Evolutionary conservation across 768 basidiomycete species (phyloP).

Genomic region (Mycena maculata): DNA sequence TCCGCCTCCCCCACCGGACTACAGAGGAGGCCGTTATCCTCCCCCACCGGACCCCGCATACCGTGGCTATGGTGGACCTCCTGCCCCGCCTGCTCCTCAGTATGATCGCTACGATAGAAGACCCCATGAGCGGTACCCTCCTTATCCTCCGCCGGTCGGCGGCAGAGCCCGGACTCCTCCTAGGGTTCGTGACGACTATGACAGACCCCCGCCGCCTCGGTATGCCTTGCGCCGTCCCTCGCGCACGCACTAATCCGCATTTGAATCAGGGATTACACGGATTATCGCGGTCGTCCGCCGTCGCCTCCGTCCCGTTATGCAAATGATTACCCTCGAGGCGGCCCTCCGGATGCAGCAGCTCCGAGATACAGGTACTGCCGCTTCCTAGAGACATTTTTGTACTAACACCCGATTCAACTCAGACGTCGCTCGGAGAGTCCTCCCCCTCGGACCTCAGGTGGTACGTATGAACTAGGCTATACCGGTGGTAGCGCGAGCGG

Average conservation of each 20-base stretch:
- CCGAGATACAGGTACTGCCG: constrained; percentile 58
- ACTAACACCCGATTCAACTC: constrained; percentile 6
- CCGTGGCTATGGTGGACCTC: constrained; percentile 63
- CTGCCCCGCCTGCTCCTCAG: constrained; percentile 61
- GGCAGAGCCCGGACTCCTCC: constrained; percentile 70
- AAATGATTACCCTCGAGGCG: constrained; percentile 61
- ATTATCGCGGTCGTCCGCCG: constrained; percentile 65
- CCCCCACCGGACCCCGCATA: constrained; percentile 65
- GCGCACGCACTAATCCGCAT: constrained; percentile 1
- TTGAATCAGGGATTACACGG: constrained; percentile 65
- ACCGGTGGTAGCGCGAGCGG: constrained; percentile 44
- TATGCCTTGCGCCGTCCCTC: constrained; percentile 47
- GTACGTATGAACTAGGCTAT: constrained; percentile 64
- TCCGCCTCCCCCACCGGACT: constrained; percentile 60
- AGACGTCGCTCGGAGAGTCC: constrained; percentile 84
- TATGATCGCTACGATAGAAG: constrained; percentile 76
- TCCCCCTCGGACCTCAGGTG: constrained; percentile 58
- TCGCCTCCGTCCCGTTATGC: constrained; percentile 63
- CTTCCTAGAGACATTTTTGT: constrained; percentile 1
- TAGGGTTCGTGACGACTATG: constrained; percentile 73
- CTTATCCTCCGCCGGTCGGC: constrained; percentile 60
- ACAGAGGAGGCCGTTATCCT: constrained; percentile 69
- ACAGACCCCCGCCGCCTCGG: constrained; percentile 66
- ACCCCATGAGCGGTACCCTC: constrained; percentile 60
- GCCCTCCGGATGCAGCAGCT: constrained; percentile 54